These are phyloP conservation scores for Daldinia eschscholtzii DNA, from an alignment of 2,329 filamentous ascomycete species.

Conservation along the genomic window DNA sequence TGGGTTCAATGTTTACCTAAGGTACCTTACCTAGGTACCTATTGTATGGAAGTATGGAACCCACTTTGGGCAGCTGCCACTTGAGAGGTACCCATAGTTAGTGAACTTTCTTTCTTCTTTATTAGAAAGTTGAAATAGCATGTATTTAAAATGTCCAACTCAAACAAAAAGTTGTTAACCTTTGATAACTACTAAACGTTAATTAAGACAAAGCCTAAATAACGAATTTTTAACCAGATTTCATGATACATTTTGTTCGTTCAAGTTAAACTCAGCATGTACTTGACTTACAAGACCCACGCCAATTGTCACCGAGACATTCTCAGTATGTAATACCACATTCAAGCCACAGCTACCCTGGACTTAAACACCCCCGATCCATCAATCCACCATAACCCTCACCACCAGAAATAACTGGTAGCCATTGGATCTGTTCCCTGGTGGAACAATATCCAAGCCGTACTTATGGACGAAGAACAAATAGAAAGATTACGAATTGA, in stretches of 20 bases:
- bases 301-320: background rate
- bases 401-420: background rate
- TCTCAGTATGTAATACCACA: background rate
- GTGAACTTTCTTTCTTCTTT: background rate
- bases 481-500: slow-evolving; percentile 44
- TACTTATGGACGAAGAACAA: slow-evolving; percentile 38
- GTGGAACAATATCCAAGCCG: slow-evolving; percentile 10
- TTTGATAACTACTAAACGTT: background rate
- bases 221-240: background rate
- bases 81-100: background rate
- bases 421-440: slow-evolving; percentile 10
- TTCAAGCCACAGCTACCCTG: slow-evolving; percentile 25
- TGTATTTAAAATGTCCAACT: background rate
- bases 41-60: too few species aligned
- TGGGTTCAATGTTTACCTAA: too few species aligned
- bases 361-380: slow-evolving; percentile 21
- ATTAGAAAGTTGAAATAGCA: background rate
- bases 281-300: slow-evolving; percentile 3
- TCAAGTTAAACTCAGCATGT: background rate
- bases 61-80: background rate
- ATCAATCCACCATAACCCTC: slow-evolving; percentile 3
- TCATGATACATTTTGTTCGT: slow-evolving; percentile 5
- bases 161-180: background rate
- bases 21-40: background rate
- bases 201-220: background rate